Base-by-base conservation (phyloP, 768 basidiomycete genomes). In the Agaricus subrufescens region DNA sequence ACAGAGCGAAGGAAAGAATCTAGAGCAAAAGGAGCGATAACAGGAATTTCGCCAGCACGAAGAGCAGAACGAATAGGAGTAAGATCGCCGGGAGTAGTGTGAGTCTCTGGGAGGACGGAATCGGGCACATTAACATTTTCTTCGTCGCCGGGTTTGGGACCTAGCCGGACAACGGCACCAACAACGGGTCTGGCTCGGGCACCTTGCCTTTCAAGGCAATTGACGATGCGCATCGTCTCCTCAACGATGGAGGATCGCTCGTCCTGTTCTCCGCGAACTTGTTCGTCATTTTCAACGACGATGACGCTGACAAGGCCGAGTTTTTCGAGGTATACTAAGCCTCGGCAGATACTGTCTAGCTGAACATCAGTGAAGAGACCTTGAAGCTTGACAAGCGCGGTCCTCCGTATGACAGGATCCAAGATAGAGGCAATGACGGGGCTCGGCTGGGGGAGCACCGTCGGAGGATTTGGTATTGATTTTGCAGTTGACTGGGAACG, bases 301-400 rank as follows among this genome's bases (percentile, higher is more conserved):
- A 99, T 92, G 63, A 99, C 94, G 60, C 90, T 90, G 63, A 98
- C 91, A 19, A 99, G 80, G 1, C 97, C 97, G 15, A 98, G 86
- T 67, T 95, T 96, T 69, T 96, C 91, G 46, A 99, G 83, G 68
- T 97, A 94, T 40, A 95, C 91, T 75, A 99, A 83, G 51, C 97
- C 97, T 40, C 88, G 83, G 40, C 89, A 86, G 62, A 99, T 92
- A 68, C 94, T 95, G 61, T 96, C 91, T 56, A 98, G 83, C 64
- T 98, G 97, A 7, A 85, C 80, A 70, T 96, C 89, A 9, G 85
- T 89, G 67, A 98, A 98, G 2, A 97, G 97, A 9, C 95, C 94
- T 69, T 98, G 97, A 2, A 98, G 75, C 72, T 98, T 98, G 63
- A 99, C 95, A 14, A 99, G 84, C 4, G 95, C 94, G 0, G 97